Base-by-base conservation (phyloP, 1,284 basidiomycete species). In the Irpex sp. region DNA sequence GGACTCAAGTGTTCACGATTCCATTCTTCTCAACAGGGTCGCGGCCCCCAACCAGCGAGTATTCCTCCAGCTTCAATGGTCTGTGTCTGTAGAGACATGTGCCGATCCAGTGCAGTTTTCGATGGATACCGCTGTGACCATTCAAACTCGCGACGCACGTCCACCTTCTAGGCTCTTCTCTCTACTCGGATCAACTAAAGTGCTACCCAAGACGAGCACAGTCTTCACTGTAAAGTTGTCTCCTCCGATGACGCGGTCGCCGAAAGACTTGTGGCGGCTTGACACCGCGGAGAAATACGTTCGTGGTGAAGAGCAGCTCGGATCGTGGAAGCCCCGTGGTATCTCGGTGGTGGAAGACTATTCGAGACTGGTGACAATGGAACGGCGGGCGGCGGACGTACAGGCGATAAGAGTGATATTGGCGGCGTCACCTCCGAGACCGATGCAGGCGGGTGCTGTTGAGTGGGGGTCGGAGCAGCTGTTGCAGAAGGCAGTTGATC, bases 281-380 rank as follows among this genome's bases (percentile, higher is more conserved):
- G 95, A 98, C 77, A 98, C 97, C 1, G 89, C 92, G 15, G 90
- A 93, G 73, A 96, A 94, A 74, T 97, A 96, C 73, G 94, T 99
- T 0, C 83, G 89, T 26, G 95, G 96, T 1, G 95, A 98, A 72
- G 95, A 98, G 70, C 77, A 83, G 2, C 80, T 98, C 31, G 87
- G 84, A 3, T 72, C 79, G 6, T 98, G 97, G 96, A 90, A 88
- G 68, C 89, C 96, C 47, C 83, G 96, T 33, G 93, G 95, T 5
- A 83, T 98, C 8, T 89, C 89, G 1, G 85, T 95, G 7, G 89
- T 99, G 19, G 87, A 94, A 64, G 97, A 98, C 71, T 93, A 94
- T 72, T 82, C 81, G 51, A 81, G 84, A 61, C 77, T 95, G 17
- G 81, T 89, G 19, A 83, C 82, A 51, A 88, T 86, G 53, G 92